These are phyloP conservation scores for Solanum hybrid DNA, from an alignment of 305 asterid genomes.

Conservation along the genomic window DNA sequence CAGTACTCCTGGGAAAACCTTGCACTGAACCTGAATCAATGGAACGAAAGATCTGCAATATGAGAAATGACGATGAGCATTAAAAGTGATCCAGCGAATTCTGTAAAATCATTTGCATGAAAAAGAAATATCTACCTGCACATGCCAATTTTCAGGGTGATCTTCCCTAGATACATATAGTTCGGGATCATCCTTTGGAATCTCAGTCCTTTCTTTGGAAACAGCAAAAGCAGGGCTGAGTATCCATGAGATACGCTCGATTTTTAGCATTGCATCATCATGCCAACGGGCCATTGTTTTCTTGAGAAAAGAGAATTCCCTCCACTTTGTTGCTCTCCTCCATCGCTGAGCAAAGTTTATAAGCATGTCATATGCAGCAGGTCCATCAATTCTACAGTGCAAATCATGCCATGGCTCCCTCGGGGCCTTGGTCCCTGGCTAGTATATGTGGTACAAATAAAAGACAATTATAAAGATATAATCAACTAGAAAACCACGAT, in stretches of 20 bases:
- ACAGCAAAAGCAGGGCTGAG: conserved; percentile 53
- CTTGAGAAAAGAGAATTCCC: conserved; percentile 59
- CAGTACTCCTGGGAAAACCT: conserved; percentile 61
- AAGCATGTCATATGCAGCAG: conserved; percentile 91
- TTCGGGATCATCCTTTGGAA: conserved; percentile 60
- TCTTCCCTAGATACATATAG: conserved; percentile 42
- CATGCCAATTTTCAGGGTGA: conserved; percentile 72
- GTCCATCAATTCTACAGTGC: conserved; percentile 86
- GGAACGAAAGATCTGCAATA: conserved; percentile 77
- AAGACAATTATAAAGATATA: background rate
- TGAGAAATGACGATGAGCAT: background rate
- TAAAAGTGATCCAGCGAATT: conserved; percentile 9
- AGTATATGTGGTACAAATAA: too few species aligned
- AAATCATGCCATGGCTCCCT: conserved; percentile 97
- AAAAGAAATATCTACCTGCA: conserved; percentile 48
- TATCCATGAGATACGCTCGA: conserved; percentile 90
- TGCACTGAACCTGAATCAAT: conserved; percentile 87
- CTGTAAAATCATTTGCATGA: conserved; percentile 10
- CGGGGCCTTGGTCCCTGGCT: conserved; percentile 79
- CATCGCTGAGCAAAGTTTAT: conserved; percentile 89
- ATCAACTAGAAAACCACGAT: background rate
- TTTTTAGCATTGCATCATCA: conserved; percentile 80
- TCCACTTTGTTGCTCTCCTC: conserved; percentile 87
- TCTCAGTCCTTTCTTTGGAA: conserved; percentile 40
- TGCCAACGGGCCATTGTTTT: conserved; percentile 59